These are phyloP conservation scores for Radiomyces spectabilis DNA, from an alignment of 192 early-diverging fungal species.

Conservation along the genomic window DNA sequence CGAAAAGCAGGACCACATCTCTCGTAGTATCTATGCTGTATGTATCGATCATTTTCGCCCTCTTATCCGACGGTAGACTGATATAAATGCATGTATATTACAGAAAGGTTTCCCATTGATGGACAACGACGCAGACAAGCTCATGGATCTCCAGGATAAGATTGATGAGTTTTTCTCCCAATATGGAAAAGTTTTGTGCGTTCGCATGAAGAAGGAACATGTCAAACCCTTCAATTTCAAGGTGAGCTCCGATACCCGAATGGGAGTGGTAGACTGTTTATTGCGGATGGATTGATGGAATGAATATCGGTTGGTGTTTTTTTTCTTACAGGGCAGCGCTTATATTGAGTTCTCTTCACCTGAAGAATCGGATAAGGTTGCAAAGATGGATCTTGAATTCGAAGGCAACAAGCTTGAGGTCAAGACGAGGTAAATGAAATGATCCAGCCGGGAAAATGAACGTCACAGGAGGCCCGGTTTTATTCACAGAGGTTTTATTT, in stretches of 20 bases:
- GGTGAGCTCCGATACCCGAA: background rate
- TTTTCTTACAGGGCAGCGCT: slow-evolving; percentile 33
- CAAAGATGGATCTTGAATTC: slow-evolving; percentile 31
- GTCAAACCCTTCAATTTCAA: slow-evolving; percentile 18
- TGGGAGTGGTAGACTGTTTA: background rate
- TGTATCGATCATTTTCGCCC: slow-evolving; percentile 7
- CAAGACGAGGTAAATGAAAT: slow-evolving; percentile 41
- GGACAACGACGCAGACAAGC: slow-evolving; percentile 1
- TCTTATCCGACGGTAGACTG: background rate
- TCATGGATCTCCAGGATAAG: slow-evolving; percentile 35
- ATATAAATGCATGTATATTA: too few species aligned
- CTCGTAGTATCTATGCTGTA: slow-evolving; percentile 47
- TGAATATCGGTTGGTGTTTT: slow-evolving; percentile 1
- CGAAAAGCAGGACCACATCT: slow-evolving; percentile 22
- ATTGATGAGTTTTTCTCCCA: slow-evolving; percentile 31
- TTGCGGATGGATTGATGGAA: slow-evolving; percentile 21
- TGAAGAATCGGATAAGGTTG: slow-evolving; percentile 42
- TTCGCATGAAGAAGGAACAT: slow-evolving; percentile 22
- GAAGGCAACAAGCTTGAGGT: slow-evolving; percentile 33
- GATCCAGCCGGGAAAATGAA: too few species aligned
- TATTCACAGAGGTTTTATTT: too few species aligned
- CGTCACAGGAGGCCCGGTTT: background rate
- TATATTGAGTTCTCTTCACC: slow-evolving; percentile 42
- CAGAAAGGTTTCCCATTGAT: slow-evolving; percentile 15
- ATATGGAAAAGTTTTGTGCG: slow-evolving; percentile 34